Conservation (phyloP, 345 rosid genomes). For the Gossypium mustelinum region DNA sequence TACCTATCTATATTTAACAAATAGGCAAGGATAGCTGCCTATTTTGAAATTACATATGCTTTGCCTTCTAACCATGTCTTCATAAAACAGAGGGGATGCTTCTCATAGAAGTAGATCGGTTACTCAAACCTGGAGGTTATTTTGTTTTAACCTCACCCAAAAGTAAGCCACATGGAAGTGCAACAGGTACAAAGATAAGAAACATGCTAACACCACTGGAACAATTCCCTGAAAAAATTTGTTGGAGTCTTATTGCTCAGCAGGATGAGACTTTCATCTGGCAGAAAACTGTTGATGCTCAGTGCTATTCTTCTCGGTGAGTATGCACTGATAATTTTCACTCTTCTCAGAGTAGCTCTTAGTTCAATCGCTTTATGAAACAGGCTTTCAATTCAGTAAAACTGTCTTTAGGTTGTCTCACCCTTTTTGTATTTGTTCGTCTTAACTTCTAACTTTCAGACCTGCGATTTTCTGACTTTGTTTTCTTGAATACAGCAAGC, state of each 20-base stretch:
- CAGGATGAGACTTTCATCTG: slow-evolving; percentile 93
- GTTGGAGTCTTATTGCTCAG: slow-evolving; percentile 89
- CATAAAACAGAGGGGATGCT: slow-evolving; percentile 66
- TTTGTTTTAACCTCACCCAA: slow-evolving; percentile 81
- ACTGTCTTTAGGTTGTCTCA: neutral
- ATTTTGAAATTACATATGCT: neutral
- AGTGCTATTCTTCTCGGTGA: slow-evolving; percentile 70
- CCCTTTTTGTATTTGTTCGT: neutral
- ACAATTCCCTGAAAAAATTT: slow-evolving; percentile 62
- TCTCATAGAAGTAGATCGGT: slow-evolving; percentile 89
- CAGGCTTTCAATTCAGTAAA: slow-evolving; percentile 2
- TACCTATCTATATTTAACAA: neutral
- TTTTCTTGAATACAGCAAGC: slow-evolving; percentile 39
- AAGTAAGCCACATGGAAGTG: slow-evolving; percentile 54
- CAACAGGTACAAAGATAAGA: slow-evolving; percentile 44
- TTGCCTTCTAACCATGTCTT: slow-evolving; percentile 23
- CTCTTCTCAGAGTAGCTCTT: neutral
- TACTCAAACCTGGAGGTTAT: slow-evolving; percentile 92
- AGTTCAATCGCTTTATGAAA: neutral
- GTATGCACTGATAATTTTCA: slow-evolving; percentile 22
- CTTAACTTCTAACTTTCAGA: neutral
- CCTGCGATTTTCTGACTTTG: slow-evolving; percentile 2
- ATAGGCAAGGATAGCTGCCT: neutral
- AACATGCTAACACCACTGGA: slow-evolving; percentile 49
- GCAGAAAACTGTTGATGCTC: slow-evolving; percentile 74